Percentiles rank a stretch among this genome's conserved stretches.
Conservation (phyloP, 2,329 filamentous ascomycete genomes). For the Corynespora cassiicola region DNA sequence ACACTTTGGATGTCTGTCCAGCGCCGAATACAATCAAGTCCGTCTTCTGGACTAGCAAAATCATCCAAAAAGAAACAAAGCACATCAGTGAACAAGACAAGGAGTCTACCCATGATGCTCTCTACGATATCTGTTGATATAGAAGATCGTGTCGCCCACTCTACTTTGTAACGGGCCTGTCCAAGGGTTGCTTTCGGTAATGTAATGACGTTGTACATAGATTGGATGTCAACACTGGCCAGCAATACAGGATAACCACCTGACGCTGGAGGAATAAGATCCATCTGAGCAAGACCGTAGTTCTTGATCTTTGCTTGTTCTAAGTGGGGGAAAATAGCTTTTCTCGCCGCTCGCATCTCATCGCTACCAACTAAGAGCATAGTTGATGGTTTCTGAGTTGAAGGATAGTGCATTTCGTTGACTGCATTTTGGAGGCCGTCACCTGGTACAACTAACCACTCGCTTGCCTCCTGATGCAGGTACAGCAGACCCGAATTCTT, state of each 20-base stretch:
- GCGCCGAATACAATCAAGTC: slow-evolving; percentile 8
- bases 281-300: slow-evolving; percentile 9
- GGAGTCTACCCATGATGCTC: slow-evolving; percentile 10
- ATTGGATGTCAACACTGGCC: slow-evolving; percentile 9
- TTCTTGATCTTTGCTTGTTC: slow-evolving; percentile 1
- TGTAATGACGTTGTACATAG: slow-evolving; percentile 6
- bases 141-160: slow-evolving; percentile 5
- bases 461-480: slow-evolving; percentile 6
- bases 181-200: background rate
- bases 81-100: slow-evolving; percentile 17
- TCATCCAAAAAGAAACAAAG: slow-evolving; percentile 20
- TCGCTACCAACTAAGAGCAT: slow-evolving; percentile 12
- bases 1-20: slow-evolving; percentile 6
- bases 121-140: slow-evolving; percentile 5
- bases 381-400: slow-evolving; percentile 12
- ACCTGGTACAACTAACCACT: slow-evolving; percentile 15
- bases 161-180: slow-evolving; percentile 6
- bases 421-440: slow-evolving; percentile 2
- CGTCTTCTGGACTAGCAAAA: slow-evolving; percentile 12
- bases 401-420: slow-evolving; percentile 5
- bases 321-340: slow-evolving; percentile 6
- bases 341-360: slow-evolving; percentile 2
- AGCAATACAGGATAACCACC: slow-evolving; percentile 14
- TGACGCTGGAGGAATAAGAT: slow-evolving; percentile 2
- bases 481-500: slow-evolving; percentile 14